Conservation (phyloP, 345 rosid genomes). For the rapeseed (Brassica napus) region DNA sequence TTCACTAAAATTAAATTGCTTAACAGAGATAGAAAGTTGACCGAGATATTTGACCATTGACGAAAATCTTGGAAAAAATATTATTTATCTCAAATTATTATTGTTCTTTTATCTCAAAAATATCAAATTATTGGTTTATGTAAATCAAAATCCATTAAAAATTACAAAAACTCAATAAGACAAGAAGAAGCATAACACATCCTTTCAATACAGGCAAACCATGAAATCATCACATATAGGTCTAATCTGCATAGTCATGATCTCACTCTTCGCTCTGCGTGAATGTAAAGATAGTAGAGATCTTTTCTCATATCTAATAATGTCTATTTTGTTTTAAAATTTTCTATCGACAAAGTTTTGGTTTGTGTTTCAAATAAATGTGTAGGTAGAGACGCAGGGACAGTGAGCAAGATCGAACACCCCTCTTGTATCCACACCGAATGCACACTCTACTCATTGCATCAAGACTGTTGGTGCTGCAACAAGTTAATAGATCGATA, state of each 20-base stretch:
- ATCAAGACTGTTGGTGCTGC: background rate
- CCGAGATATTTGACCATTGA: background rate
- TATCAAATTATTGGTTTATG: background rate
- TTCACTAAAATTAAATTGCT: background rate
- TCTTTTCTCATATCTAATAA: background rate
- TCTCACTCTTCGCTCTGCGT: constrained; percentile 1
- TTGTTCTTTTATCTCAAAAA: background rate
- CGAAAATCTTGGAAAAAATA: background rate
- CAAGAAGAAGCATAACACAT: background rate
- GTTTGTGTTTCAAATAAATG: constrained; percentile 5
- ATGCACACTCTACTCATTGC: background rate
- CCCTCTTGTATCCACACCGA: background rate
- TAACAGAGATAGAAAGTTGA: background rate
- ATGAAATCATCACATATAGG: constrained; percentile 17
- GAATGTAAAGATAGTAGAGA: background rate
- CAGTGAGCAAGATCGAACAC: background rate
- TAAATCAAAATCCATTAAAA: background rate
- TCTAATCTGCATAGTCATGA: constrained; percentile 10
- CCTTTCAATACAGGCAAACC: background rate
- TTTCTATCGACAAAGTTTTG: background rate
- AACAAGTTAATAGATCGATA: background rate
- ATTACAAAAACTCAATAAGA: background rate
- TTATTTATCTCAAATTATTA: background rate
- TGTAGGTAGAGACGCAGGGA: background rate
- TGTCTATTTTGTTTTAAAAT: no score